phyloP scores from a whole-genome alignment of 2,329 filamentous ascomycete species.

The Ramularia endophylla region DNA sequence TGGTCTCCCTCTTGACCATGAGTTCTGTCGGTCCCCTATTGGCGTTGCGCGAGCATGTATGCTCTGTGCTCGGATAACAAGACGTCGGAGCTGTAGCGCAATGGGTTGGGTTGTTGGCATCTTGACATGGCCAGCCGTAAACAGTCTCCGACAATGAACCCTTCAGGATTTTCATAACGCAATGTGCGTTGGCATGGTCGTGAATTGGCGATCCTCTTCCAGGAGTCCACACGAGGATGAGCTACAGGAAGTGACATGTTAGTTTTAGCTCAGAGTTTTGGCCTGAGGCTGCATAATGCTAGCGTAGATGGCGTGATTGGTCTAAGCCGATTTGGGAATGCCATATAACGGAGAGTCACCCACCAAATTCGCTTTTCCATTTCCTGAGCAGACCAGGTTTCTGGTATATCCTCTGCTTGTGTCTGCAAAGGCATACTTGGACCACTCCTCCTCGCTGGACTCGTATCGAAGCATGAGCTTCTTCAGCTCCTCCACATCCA shows the following conservation, averaged over 20 bases:
- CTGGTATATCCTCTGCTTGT: constrained; percentile 67
- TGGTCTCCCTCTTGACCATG: constrained; percentile 43
- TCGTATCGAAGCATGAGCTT: constrained; percentile 68
- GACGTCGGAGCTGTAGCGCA: constrained; percentile 24
- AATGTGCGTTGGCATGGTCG: constrained; percentile 74
- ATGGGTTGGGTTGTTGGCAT: constrained; percentile 31
- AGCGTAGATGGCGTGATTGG: constrained; percentile 10
- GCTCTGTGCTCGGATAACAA: constrained; percentile 20
- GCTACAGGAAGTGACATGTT: constrained; percentile 41
- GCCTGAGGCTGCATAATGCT: too few species aligned
- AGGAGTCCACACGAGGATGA: constrained; percentile 85
- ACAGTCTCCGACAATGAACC: constrained; percentile 75
- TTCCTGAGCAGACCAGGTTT: constrained; percentile 85
- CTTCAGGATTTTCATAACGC: constrained; percentile 81
- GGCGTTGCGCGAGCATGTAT: constrained; percentile 21
- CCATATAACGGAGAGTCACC: constrained; percentile 24
- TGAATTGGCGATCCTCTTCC: constrained; percentile 80
- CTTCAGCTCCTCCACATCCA: constrained; percentile 67
- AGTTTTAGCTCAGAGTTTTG: too few species aligned
- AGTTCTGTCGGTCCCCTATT: constrained; percentile 38
- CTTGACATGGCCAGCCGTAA: constrained; percentile 61
- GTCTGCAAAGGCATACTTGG: constrained; percentile 68
- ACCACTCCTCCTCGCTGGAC: constrained; percentile 66
- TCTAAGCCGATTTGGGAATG: constrained; percentile 6
- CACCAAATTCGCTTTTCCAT: constrained; percentile 72